These are phyloP conservation scores for Clonostachys byssicola DNA, from an alignment of 2,329 filamentous ascomycete genomes.

Conservation along the genomic window DNA sequence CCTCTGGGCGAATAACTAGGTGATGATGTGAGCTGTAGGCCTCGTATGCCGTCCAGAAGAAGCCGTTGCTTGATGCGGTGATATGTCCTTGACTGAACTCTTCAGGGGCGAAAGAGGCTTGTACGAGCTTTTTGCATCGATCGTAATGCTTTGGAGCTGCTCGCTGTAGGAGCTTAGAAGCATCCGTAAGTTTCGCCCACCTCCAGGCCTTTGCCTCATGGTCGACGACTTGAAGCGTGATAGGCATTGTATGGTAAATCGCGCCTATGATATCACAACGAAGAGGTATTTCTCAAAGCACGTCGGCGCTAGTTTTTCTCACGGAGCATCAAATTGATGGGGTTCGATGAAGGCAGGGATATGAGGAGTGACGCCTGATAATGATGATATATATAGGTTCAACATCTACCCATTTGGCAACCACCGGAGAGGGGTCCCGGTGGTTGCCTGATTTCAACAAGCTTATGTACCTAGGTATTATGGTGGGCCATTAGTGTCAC, in stretches of 20 bases:
- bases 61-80: slow-evolving; percentile 22
- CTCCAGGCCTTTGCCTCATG: not conserved
- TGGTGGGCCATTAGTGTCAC: too few relatives aligned
- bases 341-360: too few relatives aligned
- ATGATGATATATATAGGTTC: too few relatives aligned
- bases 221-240: not conserved
- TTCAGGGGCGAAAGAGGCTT: not conserved
- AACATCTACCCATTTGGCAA: too few relatives aligned
- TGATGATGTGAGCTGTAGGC: slow-evolving; percentile 39
- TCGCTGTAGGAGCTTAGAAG: not conserved
- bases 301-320: too few relatives aligned
- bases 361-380: too few relatives aligned
- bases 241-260: not conserved
- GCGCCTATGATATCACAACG: too few relatives aligned
- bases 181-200: not conserved
- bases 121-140: not conserved
- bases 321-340: too few relatives aligned
- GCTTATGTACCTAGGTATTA: too few relatives aligned
- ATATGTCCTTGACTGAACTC: not conserved
- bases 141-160: not conserved
- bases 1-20: slow-evolving; percentile 43
- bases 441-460: too few relatives aligned
- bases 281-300: too few relatives aligned
- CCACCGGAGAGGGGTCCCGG: too few relatives aligned
- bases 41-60: slow-evolving; percentile 25